phyloP scores from a whole-genome alignment of 2,329 filamentous ascomycete species.

The Claviceps maximensis region DNA sequence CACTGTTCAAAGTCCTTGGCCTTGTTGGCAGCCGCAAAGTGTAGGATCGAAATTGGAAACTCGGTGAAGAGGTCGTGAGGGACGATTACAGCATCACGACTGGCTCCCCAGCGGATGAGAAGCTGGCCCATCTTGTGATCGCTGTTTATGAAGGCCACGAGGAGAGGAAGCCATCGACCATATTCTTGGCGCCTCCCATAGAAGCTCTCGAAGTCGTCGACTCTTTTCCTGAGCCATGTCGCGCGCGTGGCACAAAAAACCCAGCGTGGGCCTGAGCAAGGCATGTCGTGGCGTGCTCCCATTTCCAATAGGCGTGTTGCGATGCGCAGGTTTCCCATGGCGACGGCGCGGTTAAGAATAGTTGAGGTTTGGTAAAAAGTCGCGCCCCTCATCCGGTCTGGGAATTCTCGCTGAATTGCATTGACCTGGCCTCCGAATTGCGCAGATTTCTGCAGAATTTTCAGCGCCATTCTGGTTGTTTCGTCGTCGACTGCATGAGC shows the following conservation, averaged over 20 bases:
- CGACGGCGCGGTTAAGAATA: conserved; percentile 1
- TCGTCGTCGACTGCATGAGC: not conserved
- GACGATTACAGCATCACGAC: not conserved
- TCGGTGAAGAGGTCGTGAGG: too few relatives aligned
- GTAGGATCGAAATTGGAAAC: not conserved
- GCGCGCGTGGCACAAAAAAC: not conserved
- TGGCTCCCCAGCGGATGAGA: not conserved
- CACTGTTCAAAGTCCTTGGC: not conserved
- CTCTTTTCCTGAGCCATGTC: not conserved
- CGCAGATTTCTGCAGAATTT: not conserved
- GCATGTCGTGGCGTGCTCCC: not conserved
- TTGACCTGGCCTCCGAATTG: not conserved
- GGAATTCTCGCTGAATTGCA: not conserved
- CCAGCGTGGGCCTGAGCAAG: not conserved
- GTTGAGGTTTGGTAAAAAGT: not conserved
- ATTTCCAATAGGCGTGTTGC: not conserved
- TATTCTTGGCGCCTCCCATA: not conserved
- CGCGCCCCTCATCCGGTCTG: not conserved
- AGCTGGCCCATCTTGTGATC: not conserved
- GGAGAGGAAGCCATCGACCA: conserved; percentile 1
- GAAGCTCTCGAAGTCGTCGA: not conserved
- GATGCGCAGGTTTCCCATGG: not conserved
- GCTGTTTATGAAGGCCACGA: not conserved
- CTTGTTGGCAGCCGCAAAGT: not conserved
- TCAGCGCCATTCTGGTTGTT: not conserved